Percentiles rank a stretch among this genome's conserved stretches.
Conservation (phyloP, 2,329 filamentous ascomycete species). For the Madurella fahalii region DNA sequence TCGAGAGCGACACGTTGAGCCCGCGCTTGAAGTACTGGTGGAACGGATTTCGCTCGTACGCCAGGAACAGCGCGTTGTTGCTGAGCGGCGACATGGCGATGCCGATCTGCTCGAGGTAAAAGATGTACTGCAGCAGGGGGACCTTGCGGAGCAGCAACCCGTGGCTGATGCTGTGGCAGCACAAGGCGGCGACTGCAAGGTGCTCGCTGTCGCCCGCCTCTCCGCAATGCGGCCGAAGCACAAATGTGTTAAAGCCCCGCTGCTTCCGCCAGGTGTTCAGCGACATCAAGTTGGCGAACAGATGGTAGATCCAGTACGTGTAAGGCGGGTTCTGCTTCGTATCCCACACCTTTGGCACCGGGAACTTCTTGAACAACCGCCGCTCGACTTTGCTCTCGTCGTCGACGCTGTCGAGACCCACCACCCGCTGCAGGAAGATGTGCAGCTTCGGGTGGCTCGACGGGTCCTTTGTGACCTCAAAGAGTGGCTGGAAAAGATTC, state of each 20-base stretch:
- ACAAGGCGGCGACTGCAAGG: constrained; percentile 83
- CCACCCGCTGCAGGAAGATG: constrained; percentile 88
- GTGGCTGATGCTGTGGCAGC: constrained; percentile 95
- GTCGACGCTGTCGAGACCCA: constrained; percentile 96
- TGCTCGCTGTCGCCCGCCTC: constrained; percentile 97
- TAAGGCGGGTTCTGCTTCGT: constrained; percentile 96
- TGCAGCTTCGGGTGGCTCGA: constrained; percentile 86
- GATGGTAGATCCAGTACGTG: constrained; percentile 98
- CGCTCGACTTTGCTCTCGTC: constrained; percentile 97
- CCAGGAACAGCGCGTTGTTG: constrained; percentile 94
- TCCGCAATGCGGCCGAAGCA: constrained; percentile 89
- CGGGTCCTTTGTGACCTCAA: constrained; percentile 88
- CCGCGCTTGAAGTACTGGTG: constrained; percentile 92
- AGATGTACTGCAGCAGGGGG: constrained; percentile 90
- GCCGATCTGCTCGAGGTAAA: constrained; percentile 96
- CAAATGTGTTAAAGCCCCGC: constrained; percentile 92
- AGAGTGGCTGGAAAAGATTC: constrained; percentile 90
- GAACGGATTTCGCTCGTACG: constrained; percentile 96
- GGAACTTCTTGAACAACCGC: constrained; percentile 92
- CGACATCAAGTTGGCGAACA: constrained; percentile 90
- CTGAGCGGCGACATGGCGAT: constrained; percentile 99
- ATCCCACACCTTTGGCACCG: constrained; percentile 81
- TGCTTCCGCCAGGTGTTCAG: constrained; percentile 88
- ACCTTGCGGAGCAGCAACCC: constrained; percentile 90
- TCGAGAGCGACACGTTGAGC: constrained; percentile 91